Evolutionary conservation across 805 yeast species (phyloP), one percentile per base, ranked within the genome.

Genomic region (Candida xyloterini): DNA sequence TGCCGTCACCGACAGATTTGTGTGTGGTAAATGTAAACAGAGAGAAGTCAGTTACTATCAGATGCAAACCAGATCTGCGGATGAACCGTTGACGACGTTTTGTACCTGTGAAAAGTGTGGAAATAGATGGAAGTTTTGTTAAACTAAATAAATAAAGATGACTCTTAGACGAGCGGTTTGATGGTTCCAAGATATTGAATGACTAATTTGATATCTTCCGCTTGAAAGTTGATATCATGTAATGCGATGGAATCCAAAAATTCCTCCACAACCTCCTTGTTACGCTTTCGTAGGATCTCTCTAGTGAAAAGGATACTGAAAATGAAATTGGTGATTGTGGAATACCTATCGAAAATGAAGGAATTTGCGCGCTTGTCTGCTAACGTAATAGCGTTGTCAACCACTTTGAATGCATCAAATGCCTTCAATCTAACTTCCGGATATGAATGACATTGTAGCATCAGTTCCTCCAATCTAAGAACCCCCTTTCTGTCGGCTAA

Each of bases 101-200:
- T 93, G 99, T 70, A 90, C 96, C 3, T 93, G 99, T 70, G 97
- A 90, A 57, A 87, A 79, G 50, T 93, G 99, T 70, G 98, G 98
- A 47, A 88, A 93, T 59, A 78, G 98, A 64, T 93, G 99, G 99
- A 93, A 93, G 66, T 93, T 93, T 60, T 85, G 95, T 23, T 90
- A 62, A 52, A 28, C 10, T 18, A 26, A 25, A 11, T 33, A 35
- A 38, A 35, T 35, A 25, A 27, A 20, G 22, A 7, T 11, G 15
- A 10, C 3, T 10, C 27, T 30, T 23, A 37, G 10, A 37, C 25
- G 21, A 37, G 18, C 16, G 31, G n/a, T 13, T 43, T 40, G 32
- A 46, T 21, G 24, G 42, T 43, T 9, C 50, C 47, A 18, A 46
- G 20, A 24, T 46, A 46, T 13, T 40, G 41, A 26, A 34, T 43